Evolutionary conservation across 2,329 filamentous ascomycete genomes (phyloP), one percentile per base, ranked within the genome.

Genomic region (Cercospora sp.): DNA sequence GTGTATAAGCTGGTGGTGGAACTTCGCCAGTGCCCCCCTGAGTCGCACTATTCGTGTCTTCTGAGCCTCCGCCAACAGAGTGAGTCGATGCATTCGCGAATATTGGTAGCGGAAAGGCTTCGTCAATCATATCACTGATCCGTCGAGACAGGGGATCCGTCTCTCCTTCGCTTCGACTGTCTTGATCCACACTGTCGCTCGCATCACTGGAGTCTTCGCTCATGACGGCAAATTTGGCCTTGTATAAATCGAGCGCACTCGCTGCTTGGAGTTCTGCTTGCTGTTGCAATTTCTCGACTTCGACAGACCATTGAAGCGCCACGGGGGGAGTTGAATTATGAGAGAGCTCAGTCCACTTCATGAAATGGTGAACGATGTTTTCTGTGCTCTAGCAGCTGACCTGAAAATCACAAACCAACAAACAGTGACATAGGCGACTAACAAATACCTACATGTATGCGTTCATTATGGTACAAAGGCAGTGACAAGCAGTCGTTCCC

Each of bases 71-170:
- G 12, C 12, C 23, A 55, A 26, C 3, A 3, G 48, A 28, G 6
- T 28, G 23, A 28, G 23, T 55, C 4, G 20, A 55, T 28, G 23
- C 48, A n/a, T 57, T 51, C 10, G 12, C 18, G 30, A 40, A 26
- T 5, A 28, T 26, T 18, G 61, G 31, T 8, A 55, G 7, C n/a
- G 62, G 62, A 5, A 64, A 64, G 1, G 62, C 62, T 42, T 64
- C 62, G 18, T 64, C 33, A 26, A 64, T 59, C 51, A 59, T 26
- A 30, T 64, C 62, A 59, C 48, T 55, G 20, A 55, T 55, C 9
- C 48, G 48, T n/a, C 48, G 23, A 16, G 48, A 55, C 12, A 30
- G 20, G 23, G 12, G 23, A 16, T 55, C 20, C 1, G 48, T 55
- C 5, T 55, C 48, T 55, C 48, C 12, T 28, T 28, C 20, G 23